Evolutionary conservation across 768 basidiomycete genomes (phyloP), one percentile per base, ranked within the genome.

Genomic region (Lactarius sanguifluus): DNA sequence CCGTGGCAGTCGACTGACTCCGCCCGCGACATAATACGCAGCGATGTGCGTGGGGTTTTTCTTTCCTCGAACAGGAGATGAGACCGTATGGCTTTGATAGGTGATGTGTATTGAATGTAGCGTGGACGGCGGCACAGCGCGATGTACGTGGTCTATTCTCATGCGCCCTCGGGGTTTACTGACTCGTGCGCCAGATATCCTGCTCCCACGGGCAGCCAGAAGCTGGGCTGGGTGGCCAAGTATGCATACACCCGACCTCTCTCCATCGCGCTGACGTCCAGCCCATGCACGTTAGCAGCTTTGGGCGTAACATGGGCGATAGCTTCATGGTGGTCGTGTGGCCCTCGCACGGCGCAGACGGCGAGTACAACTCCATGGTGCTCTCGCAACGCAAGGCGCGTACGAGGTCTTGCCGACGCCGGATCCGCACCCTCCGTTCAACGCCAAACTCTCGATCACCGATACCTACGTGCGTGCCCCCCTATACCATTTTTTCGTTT

Each of bases 331-430:
- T 30, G 3, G 28, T 32, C 32, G 32, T 32, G 32, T 32, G 32
- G 32, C 32, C 32, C 32, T 87, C 89, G 72, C 74, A 76, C 16
- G 66, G 13, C 18, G 30, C 9, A 23, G 85, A 89, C 69, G 85
- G 86, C 12, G 18, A 30, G 1, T 45, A 59, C 9, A 1, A 4
- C 16, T 74, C 79, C 23, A 78, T 89, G 66, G 88, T 87, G 16
- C 75, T 92, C 28, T 88, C 87, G 9, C 90, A 92, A 71, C 82
- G 89, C n/a, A 76, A 74, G 34, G 85, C 89, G 0, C 80, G 2
- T 72, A 71, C 6, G 79, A 87, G 66, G 76, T 79, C 5, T 83
- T 84, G 83, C 90, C 89, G 8, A 81, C 77, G 16, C 80, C 87
- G 57, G 85, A 81, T 63, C 56, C 77, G 9, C 79, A 73, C 66